These are phyloP conservation scores for Jatropha curcas DNA, from an alignment of 345 rosid genomes.

Conservation along the genomic window DNA sequence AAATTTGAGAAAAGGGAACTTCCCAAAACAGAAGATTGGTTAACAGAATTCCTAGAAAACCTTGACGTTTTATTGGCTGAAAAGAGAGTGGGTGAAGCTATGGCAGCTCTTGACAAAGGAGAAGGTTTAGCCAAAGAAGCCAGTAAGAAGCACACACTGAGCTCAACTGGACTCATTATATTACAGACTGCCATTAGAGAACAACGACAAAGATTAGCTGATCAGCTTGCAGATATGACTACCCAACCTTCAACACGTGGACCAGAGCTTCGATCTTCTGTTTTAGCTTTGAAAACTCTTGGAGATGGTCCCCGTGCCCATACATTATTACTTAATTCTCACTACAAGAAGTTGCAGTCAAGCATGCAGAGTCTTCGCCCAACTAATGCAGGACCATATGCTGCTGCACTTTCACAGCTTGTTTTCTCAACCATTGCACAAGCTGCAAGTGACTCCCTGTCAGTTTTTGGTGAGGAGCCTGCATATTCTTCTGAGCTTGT, in stretches of 20 bases:
- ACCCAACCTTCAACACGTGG: conserved; percentile 68
- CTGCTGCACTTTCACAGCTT: conserved; percentile 67
- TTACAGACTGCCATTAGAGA: conserved; percentile 54
- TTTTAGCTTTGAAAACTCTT: conserved; percentile 65
- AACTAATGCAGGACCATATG: conserved; percentile 58
- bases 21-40: conserved; percentile 59
- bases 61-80: conserved; percentile 86
- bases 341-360: conserved; percentile 56
- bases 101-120: conserved; percentile 77
- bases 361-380: conserved; percentile 54
- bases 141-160: conserved; percentile 37
- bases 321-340: conserved; percentile 65
- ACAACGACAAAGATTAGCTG: conserved; percentile 67
- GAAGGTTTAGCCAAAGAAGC: conserved; percentile 52
- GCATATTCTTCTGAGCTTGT: conserved; percentile 88
- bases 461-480: conserved; percentile 78
- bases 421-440: conserved; percentile 82
- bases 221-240: conserved; percentile 66
- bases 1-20: conserved; percentile 42
- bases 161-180: conserved; percentile 36
- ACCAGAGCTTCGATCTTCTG: conserved; percentile 66
- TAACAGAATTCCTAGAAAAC: conserved; percentile 56
- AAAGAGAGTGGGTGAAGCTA: conserved; percentile 74
- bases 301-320: conserved; percentile 89
- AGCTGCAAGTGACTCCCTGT: conserved; percentile 73